Conservation (phyloP, 2,329 filamentous ascomycete genomes). For the Calonectria multiphialidica region DNA sequence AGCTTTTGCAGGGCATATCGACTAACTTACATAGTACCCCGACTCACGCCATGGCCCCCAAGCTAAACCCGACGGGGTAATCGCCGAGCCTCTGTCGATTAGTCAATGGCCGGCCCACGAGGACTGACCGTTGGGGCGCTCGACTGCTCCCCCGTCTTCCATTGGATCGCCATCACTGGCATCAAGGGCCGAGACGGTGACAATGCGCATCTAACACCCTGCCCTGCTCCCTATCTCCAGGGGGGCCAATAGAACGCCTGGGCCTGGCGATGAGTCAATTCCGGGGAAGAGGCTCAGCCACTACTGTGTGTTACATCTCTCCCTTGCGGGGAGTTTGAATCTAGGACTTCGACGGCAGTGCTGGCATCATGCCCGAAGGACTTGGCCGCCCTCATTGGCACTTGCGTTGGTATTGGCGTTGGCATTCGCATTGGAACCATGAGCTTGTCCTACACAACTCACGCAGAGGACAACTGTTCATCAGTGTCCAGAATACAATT, state of each 20-base stretch:
- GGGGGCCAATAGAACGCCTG: background rate
- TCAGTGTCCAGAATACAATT: background rate
- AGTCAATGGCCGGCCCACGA: background rate
- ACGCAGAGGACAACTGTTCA: background rate
- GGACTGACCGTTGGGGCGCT: background rate
- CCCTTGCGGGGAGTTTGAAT: background rate
- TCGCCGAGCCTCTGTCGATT: background rate
- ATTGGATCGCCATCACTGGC: background rate
- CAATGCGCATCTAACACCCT: background rate
- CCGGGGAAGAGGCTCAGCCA: background rate
- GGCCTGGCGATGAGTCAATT: slow-evolving; percentile 12
- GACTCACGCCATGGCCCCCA: slow-evolving; percentile 6
- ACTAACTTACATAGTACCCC: background rate
- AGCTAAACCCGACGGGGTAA: background rate
- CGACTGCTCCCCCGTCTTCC: background rate
- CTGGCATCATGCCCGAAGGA: slow-evolving; percentile 6
- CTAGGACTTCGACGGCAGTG: slow-evolving; percentile 18
- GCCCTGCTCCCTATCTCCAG: background rate
- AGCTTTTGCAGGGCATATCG: background rate
- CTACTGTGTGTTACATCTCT: background rate
- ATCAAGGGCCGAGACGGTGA: background rate
- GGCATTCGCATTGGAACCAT: no score
- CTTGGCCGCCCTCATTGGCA: no score
- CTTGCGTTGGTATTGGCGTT: no score
- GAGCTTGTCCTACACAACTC: no score